phyloP scores from a whole-genome alignment of 148 eudicot genomes.

The Oxyria digyna region DNA sequence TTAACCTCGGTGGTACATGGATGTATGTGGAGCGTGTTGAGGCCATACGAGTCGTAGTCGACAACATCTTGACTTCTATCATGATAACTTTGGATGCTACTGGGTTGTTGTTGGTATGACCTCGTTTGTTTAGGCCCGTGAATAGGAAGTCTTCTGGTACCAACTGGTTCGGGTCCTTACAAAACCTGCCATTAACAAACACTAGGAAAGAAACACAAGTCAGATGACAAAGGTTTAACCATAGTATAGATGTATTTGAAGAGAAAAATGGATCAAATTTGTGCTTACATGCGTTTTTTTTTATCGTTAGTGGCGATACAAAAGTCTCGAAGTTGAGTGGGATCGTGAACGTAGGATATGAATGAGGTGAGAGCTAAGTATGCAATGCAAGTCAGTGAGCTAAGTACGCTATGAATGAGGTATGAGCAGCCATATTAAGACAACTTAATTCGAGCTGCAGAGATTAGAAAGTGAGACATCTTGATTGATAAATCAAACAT shows the following conservation, averaged over 20 bases:
- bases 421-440: background rate
- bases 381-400: no score
- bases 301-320: background rate
- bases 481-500: background rate
- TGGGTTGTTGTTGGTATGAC: constrained; percentile 7
- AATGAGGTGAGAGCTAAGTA: no score
- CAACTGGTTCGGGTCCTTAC: background rate
- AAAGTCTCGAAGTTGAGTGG: constrained; percentile 6
- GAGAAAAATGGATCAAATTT: no score
- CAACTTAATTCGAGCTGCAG: background rate
- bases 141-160: constrained; percentile 6
- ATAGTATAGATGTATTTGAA: no score
- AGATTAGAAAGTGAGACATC: background rate
- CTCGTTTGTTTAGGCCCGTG: background rate
- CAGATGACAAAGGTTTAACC: no score
- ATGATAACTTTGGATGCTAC: constrained; percentile 3
- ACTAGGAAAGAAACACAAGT: no score
- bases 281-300: background rate
- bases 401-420: constrained; percentile 1
- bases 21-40: constrained; percentile 8
- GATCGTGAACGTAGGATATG: constrained; percentile 3
- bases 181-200: constrained; percentile 10
- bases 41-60: constrained; percentile 11
- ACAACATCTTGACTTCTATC: background rate
- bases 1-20: constrained; percentile 9